phyloP scores from a whole-genome alignment of 1,284 basidiomycete genomes.

The Irpex sp. region DNA sequence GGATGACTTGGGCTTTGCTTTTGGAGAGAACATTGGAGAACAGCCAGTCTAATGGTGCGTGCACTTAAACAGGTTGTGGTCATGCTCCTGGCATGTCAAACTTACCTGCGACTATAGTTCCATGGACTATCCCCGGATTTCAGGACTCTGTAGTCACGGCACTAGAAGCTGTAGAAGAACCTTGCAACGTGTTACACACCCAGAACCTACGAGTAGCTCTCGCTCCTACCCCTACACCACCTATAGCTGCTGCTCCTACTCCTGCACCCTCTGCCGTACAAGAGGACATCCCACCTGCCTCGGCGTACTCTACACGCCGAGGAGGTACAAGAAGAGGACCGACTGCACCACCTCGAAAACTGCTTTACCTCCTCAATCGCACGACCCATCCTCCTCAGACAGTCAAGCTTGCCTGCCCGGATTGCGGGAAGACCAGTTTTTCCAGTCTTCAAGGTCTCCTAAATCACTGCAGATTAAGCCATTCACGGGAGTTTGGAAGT shows the following conservation, averaged over 20 bases:
- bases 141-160: constrained; percentile 53
- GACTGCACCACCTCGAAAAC: constrained; percentile 31
- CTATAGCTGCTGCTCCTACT: constrained; percentile 6
- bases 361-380: constrained; percentile 39
- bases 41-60: constrained; percentile 12
- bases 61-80: not conserved
- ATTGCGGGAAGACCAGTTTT: constrained; percentile 58
- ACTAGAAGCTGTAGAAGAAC: constrained; percentile 46
- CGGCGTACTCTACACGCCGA: constrained; percentile 22
- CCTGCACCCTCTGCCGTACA: not conserved
- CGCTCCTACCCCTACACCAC: constrained; percentile 7
- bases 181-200: constrained; percentile 44
- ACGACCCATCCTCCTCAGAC: constrained; percentile 30
- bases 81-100: not conserved
- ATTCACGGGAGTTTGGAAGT: constrained; percentile 62
- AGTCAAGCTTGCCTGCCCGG: constrained; percentile 51
- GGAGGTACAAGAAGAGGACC: constrained; percentile 31
- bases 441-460: constrained; percentile 71
- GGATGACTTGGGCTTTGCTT: constrained; percentile 60
- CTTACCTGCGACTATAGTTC: not conserved
- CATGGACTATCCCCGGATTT: constrained; percentile 25
- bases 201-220: constrained; percentile 29
- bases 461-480: constrained; percentile 67
- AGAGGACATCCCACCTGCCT: not conserved
- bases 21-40: constrained; percentile 47